Evolutionary conservation across 495 filamentous ascomycete genomes (phyloP).

Genomic region (Stereocaulon alpinum): DNA sequence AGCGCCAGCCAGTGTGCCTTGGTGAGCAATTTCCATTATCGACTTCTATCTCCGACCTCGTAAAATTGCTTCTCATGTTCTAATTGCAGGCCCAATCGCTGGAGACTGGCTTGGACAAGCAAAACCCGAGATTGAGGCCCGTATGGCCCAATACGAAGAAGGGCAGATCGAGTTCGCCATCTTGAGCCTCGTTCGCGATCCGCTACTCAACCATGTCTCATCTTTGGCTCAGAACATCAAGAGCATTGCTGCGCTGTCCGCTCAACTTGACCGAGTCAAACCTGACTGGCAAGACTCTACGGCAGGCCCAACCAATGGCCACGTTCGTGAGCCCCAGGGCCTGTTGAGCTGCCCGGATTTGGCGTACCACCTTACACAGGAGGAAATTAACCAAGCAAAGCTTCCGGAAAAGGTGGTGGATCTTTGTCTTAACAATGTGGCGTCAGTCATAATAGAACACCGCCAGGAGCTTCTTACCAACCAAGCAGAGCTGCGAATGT

Average conservation of each 20-base stretch:
- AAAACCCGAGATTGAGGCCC: slow-evolving; percentile 36
- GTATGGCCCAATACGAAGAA: slow-evolving; percentile 44
- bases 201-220: slow-evolving; percentile 32
- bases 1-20: slow-evolving; percentile 58
- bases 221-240: slow-evolving; percentile 40
- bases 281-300: slow-evolving; percentile 24
- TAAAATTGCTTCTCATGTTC: neutral
- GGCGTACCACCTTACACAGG: slow-evolving; percentile 29
- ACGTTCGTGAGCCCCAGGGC: neutral
- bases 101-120: slow-evolving; percentile 43
- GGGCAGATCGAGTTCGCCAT: slow-evolving; percentile 50
- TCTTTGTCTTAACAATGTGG: slow-evolving; percentile 20
- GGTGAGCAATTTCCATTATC: slow-evolving; percentile 38
- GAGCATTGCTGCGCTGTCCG: slow-evolving; percentile 29
- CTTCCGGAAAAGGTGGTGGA: slow-evolving; percentile 17
- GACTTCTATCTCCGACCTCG: neutral
- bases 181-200: slow-evolving; percentile 44
- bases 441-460: slow-evolving; percentile 24
- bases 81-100: slow-evolving; percentile 27
- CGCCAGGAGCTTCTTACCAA: slow-evolving; percentile 26
- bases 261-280: slow-evolving; percentile 26
- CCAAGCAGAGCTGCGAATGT: slow-evolving; percentile 31
- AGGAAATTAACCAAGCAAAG: slow-evolving; percentile 27
- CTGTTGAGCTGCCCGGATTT: slow-evolving; percentile 24
- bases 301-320: neutral